These are phyloP conservation scores for Fonsecaea erecta DNA, from an alignment of 2,329 filamentous ascomycete species.

Conservation along the genomic window DNA sequence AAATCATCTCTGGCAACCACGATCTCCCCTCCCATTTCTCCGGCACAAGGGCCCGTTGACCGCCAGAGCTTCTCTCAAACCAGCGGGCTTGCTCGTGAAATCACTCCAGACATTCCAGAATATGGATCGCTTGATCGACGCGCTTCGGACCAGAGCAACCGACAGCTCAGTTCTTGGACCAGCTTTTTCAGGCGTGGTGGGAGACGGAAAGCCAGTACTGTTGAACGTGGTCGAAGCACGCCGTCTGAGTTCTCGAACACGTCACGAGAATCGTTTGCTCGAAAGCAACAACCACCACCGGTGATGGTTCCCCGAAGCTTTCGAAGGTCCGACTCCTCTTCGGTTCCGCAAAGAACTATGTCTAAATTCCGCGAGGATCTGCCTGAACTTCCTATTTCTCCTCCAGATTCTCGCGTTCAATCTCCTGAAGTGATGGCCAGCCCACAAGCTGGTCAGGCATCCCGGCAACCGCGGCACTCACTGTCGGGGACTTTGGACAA, in stretches of 20 bases:
- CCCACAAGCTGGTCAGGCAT: constrained; percentile 17
- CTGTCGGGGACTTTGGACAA: constrained; percentile 35
- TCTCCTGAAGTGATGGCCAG: constrained; percentile 66
- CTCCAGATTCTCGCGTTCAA: constrained; percentile 78
- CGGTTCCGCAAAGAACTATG: constrained; percentile 74
- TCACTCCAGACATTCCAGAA: constrained; percentile 59
- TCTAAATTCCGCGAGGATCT: constrained; percentile 93
- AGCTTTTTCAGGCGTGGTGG: constrained; percentile 73
- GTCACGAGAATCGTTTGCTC: constrained; percentile 82
- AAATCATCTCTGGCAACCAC: constrained; percentile 44
- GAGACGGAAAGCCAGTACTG: constrained; percentile 61
- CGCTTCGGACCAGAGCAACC: constrained; percentile 59
- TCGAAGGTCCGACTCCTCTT: constrained; percentile 51
- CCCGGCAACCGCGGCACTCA: constrained; percentile 28
- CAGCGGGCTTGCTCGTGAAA: constrained; percentile 55
- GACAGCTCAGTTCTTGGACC: constrained; percentile 61
- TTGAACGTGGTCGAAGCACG: constrained; percentile 53
- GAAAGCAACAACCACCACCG: constrained; percentile 52
- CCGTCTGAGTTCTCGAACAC: constrained; percentile 89
- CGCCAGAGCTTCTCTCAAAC: constrained; percentile 60
- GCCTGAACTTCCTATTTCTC: constrained; percentile 83
- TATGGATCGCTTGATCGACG: constrained; percentile 59
- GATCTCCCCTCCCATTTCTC: constrained; percentile 53
- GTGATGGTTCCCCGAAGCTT: constrained; percentile 48
- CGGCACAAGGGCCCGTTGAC: constrained; percentile 51